These are phyloP conservation scores for Aspergillus sp. DNA, from an alignment of 2,329 filamentous ascomycete genomes.

Conservation along the genomic window DNA sequence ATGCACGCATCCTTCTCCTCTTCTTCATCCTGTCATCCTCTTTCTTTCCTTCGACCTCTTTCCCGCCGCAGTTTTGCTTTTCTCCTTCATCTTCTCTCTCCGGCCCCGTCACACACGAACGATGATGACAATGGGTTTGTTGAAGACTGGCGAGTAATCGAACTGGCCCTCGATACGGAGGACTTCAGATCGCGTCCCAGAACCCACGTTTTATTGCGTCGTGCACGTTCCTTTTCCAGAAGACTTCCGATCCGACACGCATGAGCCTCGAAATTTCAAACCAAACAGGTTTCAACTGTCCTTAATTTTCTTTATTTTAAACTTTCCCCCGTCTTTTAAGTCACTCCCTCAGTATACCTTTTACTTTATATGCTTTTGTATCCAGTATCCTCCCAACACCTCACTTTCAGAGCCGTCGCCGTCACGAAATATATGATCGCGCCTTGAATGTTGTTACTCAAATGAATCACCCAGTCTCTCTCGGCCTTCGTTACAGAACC, in stretches of 20 bases:
- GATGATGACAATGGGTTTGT: not conserved
- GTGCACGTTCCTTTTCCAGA: constrained; percentile 9
- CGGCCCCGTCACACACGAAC: not conserved
- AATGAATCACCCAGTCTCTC: constrained; percentile 3
- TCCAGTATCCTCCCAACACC: not conserved
- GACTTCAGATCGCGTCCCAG: not conserved
- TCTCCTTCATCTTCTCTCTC: not conserved
- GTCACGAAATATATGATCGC: constrained; percentile 3
- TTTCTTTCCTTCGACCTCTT: not conserved
- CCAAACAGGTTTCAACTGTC: not conserved
- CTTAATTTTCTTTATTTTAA: not conserved
- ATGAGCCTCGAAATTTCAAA: not conserved
- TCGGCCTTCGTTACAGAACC: not conserved
- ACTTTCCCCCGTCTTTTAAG: not conserved
- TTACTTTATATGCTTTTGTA: not conserved
- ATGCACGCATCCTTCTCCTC: not conserved
- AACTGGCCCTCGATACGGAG: not conserved
- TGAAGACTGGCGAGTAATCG: not conserved
- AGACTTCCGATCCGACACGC: constrained; percentile 1
- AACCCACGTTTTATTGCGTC: not conserved
- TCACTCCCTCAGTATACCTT: not conserved
- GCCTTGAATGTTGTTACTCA: not conserved
- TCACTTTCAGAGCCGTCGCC: not conserved
- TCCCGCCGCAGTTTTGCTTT: too few species aligned
- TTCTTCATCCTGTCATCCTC: not conserved